phyloP scores from a whole-genome alignment of 495 filamentous ascomycete species.

The Clavariopsis aquatica region DNA sequence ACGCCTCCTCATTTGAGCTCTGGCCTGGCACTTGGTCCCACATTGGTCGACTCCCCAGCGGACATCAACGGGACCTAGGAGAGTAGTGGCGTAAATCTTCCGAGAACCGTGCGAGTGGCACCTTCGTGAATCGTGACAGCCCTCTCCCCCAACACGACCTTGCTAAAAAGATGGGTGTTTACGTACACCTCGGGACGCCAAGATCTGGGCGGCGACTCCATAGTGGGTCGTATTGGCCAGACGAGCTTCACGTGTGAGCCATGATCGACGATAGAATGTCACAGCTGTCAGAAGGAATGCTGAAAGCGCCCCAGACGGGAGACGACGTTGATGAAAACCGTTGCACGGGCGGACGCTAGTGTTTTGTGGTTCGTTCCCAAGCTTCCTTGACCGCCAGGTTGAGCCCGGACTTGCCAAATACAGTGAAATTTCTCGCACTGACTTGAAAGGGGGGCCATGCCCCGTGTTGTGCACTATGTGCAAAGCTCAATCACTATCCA shows the following conservation, averaged over 20 bases:
- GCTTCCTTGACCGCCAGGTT: slow-evolving; percentile 17
- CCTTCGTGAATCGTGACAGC: neutral
- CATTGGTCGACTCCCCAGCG: slow-evolving; percentile 3
- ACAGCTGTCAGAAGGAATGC: slow-evolving; percentile 7
- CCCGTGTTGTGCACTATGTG: too few species aligned
- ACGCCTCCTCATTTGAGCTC: neutral
- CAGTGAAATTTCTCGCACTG: neutral
- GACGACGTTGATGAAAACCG: neutral
- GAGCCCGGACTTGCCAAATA: neutral
- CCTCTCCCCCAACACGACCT: neutral
- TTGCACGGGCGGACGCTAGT: slow-evolving; percentile 14
- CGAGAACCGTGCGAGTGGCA: neutral
- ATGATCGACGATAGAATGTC: neutral
- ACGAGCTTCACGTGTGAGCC: neutral
- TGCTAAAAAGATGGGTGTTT: neutral
- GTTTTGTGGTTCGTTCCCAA: slow-evolving; percentile 12
- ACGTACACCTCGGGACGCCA: slow-evolving; percentile 10
- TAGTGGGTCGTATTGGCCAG: slow-evolving; percentile 1
- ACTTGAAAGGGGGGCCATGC: too few species aligned
- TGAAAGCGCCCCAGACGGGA: neutral
- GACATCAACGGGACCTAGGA: neutral
- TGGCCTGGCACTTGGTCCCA: neutral
- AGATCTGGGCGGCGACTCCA: slow-evolving; percentile 8
- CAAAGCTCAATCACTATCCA: too few species aligned
- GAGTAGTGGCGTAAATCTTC: neutral